Evolutionary conservation across 2,329 filamentous ascomycete genomes (phyloP), one percentile per base, ranked within the genome.

Genomic region (Aureobasidium sp.): DNA sequence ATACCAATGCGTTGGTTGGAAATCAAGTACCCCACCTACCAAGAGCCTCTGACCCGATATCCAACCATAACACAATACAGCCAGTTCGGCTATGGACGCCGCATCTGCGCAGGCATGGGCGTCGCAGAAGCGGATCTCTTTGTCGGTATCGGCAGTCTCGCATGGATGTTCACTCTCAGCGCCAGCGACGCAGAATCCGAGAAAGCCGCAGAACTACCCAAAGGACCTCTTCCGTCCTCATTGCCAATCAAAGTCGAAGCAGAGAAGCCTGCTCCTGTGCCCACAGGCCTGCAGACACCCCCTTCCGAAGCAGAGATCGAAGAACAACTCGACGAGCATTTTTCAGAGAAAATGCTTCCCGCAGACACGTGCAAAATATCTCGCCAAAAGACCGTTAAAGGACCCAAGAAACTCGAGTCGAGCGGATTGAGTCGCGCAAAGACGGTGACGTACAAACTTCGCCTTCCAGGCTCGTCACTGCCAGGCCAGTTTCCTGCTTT

Each of bases 151-250:
- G 72, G 71, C 12, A 68, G 67, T 27, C 67, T 74, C 21, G 72
- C 71, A 0, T 75, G 72, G 71, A 57, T 74, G 27, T 74, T 74
- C 62, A 65, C 71, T 41, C 70, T 74, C 47, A 60, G 41, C 50
- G 63, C 59, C 40, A 56, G 60, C 32, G 58, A 56, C 12, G 48
- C 52, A 4, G 29, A 42, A 10, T 6, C 16, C 11, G 32, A 25
- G 32, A 41, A 17, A 10, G 27, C 47, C 4, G 30, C 41, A 14
- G 16, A 32, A 7, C 3, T 27, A 11, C 16, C 17, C 2, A 32
- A 30, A 17, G 47, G 22, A 6, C 35, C 47, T 12, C 14, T 24
- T 3, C 34, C 34, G 14, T 50, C 47, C 6, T 32, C 35, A 19
- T 24, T 48, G 6, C 44, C 44, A 17, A 11, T 48, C 7, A 34